Conservation (phyloP, 225 moss, liverwort and hornwort genomes). For the Asterella californica region DNA sequence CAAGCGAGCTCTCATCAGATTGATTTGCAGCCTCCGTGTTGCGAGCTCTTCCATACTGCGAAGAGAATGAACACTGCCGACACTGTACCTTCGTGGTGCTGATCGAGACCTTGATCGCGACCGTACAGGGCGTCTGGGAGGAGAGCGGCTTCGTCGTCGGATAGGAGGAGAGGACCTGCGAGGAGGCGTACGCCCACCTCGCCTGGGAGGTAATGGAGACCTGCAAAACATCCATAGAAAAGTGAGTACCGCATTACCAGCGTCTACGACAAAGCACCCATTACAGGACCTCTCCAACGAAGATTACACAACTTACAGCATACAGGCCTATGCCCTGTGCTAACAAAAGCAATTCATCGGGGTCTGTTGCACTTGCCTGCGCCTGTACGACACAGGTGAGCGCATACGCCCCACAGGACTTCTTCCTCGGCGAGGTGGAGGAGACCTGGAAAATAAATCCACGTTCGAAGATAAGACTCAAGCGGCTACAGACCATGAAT, state of each 20-base stretch:
- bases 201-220: slow-evolving; percentile 70
- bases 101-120: slow-evolving; percentile 92
- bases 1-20: neutral
- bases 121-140: slow-evolving; percentile 72
- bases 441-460: slow-evolving; percentile 42
- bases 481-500: neutral
- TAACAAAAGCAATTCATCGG: neutral
- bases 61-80: neutral
- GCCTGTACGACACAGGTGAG: slow-evolving; percentile 79
- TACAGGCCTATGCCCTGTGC: neutral
- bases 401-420: slow-evolving; percentile 75
- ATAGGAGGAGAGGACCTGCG: slow-evolving; percentile 65
- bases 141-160: slow-evolving; percentile 81
- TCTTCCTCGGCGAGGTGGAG: slow-evolving; percentile 64
- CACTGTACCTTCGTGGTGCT: slow-evolving; percentile 75
- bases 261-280: neutral
- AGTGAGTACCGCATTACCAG: neutral
- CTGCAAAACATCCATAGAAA: slow-evolving; percentile 24
- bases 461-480: too few species aligned
- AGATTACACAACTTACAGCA: neutral
- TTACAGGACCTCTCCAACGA: neutral
- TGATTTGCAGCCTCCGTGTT: neutral
- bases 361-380: slow-evolving; percentile 43
- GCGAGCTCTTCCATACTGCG: too few species aligned
- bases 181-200: slow-evolving; percentile 66